Conservation (phyloP, 768 basidiomycete genomes). For the Boletus barrowsii region DNA sequence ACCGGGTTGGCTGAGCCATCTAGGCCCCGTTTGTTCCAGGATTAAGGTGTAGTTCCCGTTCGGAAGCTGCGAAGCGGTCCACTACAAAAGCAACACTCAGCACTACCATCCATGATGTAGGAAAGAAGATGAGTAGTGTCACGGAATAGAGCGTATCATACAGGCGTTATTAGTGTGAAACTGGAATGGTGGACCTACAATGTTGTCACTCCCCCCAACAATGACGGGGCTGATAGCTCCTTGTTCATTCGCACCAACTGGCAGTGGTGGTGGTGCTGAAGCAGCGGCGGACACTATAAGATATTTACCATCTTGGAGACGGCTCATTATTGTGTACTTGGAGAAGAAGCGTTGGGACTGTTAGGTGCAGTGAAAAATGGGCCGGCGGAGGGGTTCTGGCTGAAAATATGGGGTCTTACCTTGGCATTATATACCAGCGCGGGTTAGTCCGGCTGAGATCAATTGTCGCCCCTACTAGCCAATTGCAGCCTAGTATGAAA, state of each 20-base stretch:
- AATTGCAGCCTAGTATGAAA: too few species aligned
- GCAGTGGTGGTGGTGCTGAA: background rate
- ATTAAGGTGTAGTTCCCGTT: background rate
- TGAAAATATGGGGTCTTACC: background rate
- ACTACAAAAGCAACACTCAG: background rate
- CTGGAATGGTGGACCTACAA: background rate
- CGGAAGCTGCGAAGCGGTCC: background rate
- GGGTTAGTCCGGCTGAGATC: background rate
- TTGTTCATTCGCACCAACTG: background rate
- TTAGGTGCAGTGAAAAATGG: background rate
- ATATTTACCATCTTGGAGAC: background rate
- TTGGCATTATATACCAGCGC: background rate
- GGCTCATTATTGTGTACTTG: background rate
- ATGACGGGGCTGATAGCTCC: background rate
- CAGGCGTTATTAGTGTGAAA: background rate
- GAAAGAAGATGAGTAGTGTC: background rate
- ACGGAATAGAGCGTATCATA: background rate
- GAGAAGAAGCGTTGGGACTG: background rate
- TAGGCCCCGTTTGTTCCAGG: background rate
- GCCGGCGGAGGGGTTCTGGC: background rate
- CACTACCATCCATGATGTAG: background rate
- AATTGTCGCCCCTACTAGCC: background rate
- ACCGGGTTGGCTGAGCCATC: background rate
- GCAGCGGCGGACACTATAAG: background rate
- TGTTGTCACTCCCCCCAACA: background rate